Evolutionary conservation across 164 flowering plant genomes (phyloP), one percentile per base, ranked within the genome.

Genomic region (Pachysandra terminalis): DNA sequence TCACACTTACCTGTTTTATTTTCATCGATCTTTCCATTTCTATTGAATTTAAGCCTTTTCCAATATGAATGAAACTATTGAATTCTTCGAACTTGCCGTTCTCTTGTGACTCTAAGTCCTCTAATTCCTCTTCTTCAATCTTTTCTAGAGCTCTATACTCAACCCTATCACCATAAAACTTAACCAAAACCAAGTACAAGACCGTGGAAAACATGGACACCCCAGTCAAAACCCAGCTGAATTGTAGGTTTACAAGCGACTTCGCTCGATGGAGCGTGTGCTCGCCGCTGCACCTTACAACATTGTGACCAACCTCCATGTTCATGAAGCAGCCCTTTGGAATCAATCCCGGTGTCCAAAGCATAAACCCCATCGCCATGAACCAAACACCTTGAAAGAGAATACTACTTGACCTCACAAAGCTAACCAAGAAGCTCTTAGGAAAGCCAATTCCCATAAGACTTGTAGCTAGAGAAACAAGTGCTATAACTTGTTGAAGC

Each of bases 311-410:
- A 15, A 80, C 83, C n/a, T 86, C 85, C 48, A 26, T 15, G 72
- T 80, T 52, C 70, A 86, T 57, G 71, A 75, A 78, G 26, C 87
- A 86, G 1, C 84, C 87, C 67, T 83, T 86, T 0, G 85, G 78
- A 0, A 83, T 70, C 9, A 82, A 63, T 13, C 21, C 37, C 0
- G 90, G 87, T 0, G 86, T 86, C 85, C 85, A 87, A n/a, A 87
- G 74, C 83, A 81, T 74, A 63, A 78, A 68, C 27, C 92, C 92
- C 86, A 79, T 84, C 35, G 79, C 58, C 56, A 83, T 78, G 5
- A 84, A 67, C 92, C 92, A 87, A 9, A 78, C 56, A 1, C 90
- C 92, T 73, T 84, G 87, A 62, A 79, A 83, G 4, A 77, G 0
- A 19, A 87, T 82, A 57, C 88, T 84, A 0, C 76, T 7, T 0